Evolutionary conservation across 108 stramenopile species (phyloP).

Genomic region (Parietichytrium sp.): DNA sequence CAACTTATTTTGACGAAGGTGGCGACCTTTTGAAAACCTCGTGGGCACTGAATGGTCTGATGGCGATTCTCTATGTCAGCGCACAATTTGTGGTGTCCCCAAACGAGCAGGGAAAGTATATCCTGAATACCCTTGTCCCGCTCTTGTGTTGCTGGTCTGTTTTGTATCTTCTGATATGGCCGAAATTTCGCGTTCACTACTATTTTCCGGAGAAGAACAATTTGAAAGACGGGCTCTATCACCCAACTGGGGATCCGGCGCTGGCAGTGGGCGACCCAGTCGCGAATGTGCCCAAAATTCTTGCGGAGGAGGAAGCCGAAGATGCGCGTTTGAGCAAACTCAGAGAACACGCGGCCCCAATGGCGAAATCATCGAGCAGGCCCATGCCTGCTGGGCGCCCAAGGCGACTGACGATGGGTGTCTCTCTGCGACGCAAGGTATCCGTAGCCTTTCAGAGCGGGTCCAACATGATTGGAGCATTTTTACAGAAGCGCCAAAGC

Average conservation of each 20-base stretch:
- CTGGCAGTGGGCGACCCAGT: constrained; percentile 21
- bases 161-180: not conserved
- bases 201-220: constrained; percentile 21
- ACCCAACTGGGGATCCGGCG: constrained; percentile 17
- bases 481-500: not conserved
- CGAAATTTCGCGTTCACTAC: not conserved
- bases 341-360: not conserved
- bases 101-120: not conserved
- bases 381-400: not conserved
- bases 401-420: not conserved
- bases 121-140: not conserved
- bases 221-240: not conserved
- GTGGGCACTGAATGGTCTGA: not conserved
- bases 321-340: too few relatives aligned
- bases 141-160: not conserved
- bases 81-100: constrained; percentile 17
- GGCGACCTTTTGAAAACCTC: not conserved
- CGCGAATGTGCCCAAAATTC: not conserved
- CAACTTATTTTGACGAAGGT: constrained; percentile 22
- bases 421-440: not conserved
- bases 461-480: not conserved
- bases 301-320: not conserved
- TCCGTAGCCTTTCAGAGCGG: too few relatives aligned
- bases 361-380: not conserved
- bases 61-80: not conserved